These are phyloP conservation scores for Dioszegia crocea DNA, from an alignment of 768 basidiomycete species.

Conservation along the genomic window DNA sequence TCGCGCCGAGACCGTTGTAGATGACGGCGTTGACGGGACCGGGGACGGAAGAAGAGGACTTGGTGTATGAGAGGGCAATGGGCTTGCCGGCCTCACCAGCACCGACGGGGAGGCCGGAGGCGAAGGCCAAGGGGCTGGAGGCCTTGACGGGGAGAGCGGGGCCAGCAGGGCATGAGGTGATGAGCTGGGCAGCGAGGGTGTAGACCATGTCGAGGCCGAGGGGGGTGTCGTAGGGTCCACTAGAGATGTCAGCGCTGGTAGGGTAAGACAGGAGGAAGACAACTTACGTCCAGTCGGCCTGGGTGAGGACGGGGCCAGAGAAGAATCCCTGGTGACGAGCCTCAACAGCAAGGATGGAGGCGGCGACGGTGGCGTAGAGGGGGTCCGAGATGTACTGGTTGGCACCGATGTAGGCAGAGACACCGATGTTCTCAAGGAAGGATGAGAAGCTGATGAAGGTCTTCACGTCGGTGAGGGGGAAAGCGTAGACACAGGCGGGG, in stretches of 20 bases:
- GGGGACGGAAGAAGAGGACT: not conserved
- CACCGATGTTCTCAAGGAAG: too few relatives aligned
- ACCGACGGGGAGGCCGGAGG: slow-evolving; percentile 8
- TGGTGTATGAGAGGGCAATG: slow-evolving; percentile 55
- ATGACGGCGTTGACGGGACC: slow-evolving; percentile 37
- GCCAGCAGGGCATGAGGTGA: slow-evolving; percentile 59
- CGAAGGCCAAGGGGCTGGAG: slow-evolving; percentile 54
- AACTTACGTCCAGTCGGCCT: slow-evolving; percentile 12
- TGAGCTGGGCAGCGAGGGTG: slow-evolving; percentile 55
- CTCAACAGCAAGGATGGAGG: slow-evolving; percentile 61
- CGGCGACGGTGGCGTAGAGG: slow-evolving; percentile 55
- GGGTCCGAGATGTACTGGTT: slow-evolving; percentile 54
- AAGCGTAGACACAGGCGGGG: slow-evolving; percentile 60
- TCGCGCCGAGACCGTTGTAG: slow-evolving; percentile 34
- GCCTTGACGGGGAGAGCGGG: slow-evolving; percentile 56
- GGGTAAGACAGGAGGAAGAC: not conserved
- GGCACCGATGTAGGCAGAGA: slow-evolving; percentile 62
- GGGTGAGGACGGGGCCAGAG: slow-evolving; percentile 6
- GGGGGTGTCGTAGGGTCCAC: slow-evolving; percentile 56
- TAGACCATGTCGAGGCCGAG: too few relatives aligned
- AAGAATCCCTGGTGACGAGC: too few relatives aligned
- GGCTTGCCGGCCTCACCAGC: slow-evolving; percentile 52
- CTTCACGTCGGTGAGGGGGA: slow-evolving; percentile 56
- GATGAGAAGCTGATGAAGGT: too few relatives aligned
- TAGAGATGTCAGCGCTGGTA: not conserved